Percentiles rank a stretch among this genome's conserved stretches.
These are phyloP conservation scores for Termitomyces sp. DNA, from an alignment of 768 basidiomycete species.

Conservation along the genomic window DNA sequence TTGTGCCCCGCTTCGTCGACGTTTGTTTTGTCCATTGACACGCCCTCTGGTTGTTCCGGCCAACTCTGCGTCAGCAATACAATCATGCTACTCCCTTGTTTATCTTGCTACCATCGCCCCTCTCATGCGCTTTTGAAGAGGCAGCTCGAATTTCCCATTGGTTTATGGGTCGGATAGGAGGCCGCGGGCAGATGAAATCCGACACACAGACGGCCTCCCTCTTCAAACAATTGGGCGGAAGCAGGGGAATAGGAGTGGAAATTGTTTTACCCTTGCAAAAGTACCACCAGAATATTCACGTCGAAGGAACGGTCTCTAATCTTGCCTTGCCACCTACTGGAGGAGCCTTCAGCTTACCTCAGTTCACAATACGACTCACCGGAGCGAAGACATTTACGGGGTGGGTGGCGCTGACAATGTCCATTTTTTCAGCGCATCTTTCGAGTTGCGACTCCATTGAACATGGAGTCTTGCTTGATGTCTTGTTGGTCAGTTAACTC, in stretches of 20 bases:
- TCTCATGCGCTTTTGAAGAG: background rate
- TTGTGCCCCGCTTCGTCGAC: background rate
- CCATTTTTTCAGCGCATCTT: background rate
- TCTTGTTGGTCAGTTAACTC: background rate
- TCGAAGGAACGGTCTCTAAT: background rate
- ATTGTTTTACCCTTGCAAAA: background rate
- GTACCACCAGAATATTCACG: background rate
- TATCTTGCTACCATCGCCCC: background rate
- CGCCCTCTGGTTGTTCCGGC: background rate
- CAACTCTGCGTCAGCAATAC: background rate
- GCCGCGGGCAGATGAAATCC: background rate
- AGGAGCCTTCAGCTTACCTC: background rate
- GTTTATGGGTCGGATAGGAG: no score
- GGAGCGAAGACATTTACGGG: background rate
- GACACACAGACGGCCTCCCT: background rate
- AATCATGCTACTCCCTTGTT: background rate
- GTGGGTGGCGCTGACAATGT: background rate
- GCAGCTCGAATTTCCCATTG: background rate
- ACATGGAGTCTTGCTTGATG: background rate
- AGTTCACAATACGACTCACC: background rate
- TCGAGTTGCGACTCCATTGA: background rate
- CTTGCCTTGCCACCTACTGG: background rate
- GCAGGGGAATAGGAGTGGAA: background rate
- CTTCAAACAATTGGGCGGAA: no score
- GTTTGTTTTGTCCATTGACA: background rate